phyloP scores from a whole-genome alignment of 2,329 filamentous ascomycete species.

The Cladosporium sp. region DNA sequence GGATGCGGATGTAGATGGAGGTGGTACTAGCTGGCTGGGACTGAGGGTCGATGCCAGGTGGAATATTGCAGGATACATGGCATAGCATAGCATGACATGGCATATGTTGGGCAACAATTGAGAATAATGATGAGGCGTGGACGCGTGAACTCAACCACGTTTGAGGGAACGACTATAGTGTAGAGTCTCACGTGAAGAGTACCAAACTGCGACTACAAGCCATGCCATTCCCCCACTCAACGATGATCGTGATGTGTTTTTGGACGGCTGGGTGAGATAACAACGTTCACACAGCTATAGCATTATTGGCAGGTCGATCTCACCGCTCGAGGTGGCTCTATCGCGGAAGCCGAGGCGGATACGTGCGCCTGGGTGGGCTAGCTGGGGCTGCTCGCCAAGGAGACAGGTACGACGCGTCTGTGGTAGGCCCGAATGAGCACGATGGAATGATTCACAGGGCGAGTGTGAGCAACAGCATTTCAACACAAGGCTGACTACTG shows the following conservation, averaged over 20 bases:
- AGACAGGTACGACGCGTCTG: conserved; percentile 1
- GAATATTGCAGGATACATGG: not conserved
- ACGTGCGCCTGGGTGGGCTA: not conserved
- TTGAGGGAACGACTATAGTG: not conserved
- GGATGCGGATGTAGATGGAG: not conserved
- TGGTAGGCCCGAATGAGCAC: conserved; percentile 2
- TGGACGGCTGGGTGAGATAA: conserved; percentile 2
- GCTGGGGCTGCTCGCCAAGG: conserved; percentile 6
- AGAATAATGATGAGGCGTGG: not conserved
- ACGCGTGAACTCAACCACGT: not conserved
- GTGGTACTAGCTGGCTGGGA: not conserved
- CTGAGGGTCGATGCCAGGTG: not conserved
- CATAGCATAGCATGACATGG: not conserved
- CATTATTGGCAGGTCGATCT: not conserved
- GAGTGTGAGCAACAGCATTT: not conserved
- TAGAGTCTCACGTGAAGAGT: conserved; percentile 1
- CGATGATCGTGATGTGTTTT: not conserved
- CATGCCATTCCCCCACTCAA: not conserved
- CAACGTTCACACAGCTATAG: not conserved
- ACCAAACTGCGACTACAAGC: not conserved
- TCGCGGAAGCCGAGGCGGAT: conserved; percentile 6
- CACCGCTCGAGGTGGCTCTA: conserved; percentile 9
- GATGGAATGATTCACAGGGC: not conserved
- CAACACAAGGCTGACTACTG: not conserved
- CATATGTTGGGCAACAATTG: not conserved